phyloP scores from a whole-genome alignment of 2,329 filamentous ascomycete species.

The Penicillium sp. region DNA sequence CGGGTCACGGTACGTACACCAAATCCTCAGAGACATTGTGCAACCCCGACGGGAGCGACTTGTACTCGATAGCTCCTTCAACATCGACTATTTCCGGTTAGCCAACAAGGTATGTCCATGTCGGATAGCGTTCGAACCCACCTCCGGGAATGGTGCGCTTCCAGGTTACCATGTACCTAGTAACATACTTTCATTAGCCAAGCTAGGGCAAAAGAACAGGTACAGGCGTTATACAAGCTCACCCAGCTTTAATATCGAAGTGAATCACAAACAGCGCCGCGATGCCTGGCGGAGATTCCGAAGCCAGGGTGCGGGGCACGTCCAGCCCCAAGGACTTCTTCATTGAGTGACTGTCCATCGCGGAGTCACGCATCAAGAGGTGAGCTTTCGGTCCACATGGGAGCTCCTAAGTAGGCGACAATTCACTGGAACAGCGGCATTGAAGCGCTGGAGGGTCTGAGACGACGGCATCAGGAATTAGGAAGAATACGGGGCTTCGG shows the following conservation, averaged over 20 bases:
- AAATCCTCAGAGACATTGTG: slow-evolving; percentile 88
- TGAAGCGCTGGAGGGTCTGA: slow-evolving; percentile 7
- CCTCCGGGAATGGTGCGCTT: slow-evolving; percentile 73
- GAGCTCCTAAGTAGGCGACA: slow-evolving; percentile 14
- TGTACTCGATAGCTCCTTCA: slow-evolving; percentile 91
- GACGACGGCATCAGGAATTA: slow-evolving; percentile 1
- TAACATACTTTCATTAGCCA: slow-evolving; percentile 2
- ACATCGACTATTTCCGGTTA: slow-evolving; percentile 58
- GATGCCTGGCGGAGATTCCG: slow-evolving; percentile 56
- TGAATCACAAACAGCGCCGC: slow-evolving; percentile 85
- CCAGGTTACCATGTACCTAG: slow-evolving; percentile 82
- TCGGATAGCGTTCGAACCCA: slow-evolving; percentile 41
- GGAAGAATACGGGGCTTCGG: slow-evolving; percentile 14
- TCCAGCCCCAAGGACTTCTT: slow-evolving; percentile 42
- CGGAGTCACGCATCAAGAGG: slow-evolving; percentile 16
- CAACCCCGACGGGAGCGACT: slow-evolving; percentile 89
- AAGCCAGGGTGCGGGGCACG: slow-evolving; percentile 34
- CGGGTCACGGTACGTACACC: slow-evolving; percentile 49
- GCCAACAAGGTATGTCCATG: neutral
- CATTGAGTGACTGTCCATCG: slow-evolving; percentile 37
- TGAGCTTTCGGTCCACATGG: slow-evolving; percentile 30
- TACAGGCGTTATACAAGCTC: slow-evolving; percentile 39
- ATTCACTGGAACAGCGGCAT: slow-evolving; percentile 22
- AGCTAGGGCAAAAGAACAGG: slow-evolving; percentile 10
- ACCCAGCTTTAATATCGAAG: slow-evolving; percentile 92